These are phyloP conservation scores for Dalbergia cultrata DNA, from an alignment of 306 rosid genomes.

Conservation along the genomic window DNA sequence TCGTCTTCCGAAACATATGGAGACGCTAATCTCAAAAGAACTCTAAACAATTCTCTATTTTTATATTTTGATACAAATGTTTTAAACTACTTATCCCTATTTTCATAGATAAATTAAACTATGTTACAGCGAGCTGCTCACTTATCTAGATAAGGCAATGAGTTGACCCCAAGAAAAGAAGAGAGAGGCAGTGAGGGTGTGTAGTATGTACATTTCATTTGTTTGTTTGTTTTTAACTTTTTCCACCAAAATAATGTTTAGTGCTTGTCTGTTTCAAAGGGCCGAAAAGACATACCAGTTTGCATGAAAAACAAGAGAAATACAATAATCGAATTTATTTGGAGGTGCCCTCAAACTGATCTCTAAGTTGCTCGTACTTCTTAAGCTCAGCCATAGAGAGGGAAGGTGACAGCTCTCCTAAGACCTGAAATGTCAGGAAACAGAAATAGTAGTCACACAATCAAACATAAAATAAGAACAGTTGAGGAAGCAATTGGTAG, in stretches of 20 bases:
- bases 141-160: neutral
- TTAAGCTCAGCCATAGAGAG: constrained; percentile 80
- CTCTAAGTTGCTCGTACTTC: constrained; percentile 84
- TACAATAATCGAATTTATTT: constrained; percentile 48
- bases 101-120: neutral
- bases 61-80: neutral
- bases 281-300: neutral
- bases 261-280: neutral
- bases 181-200: neutral
- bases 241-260: neutral
- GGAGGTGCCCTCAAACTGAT: constrained; percentile 88
- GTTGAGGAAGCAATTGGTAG: constrained; percentile 8
- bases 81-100: neutral
- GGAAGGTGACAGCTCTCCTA: constrained; percentile 77
- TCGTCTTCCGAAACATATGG: neutral
- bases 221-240: too few species aligned
- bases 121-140: neutral
- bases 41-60: neutral
- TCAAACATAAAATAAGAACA: constrained; percentile 13
- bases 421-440: constrained; percentile 64
- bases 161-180: too few species aligned
- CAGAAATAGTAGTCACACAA: constrained; percentile 40
- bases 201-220: neutral
- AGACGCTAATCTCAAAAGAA: neutral
- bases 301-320: constrained; percentile 16